Conservation (phyloP, 148 eudicot species). For the Amaranthus palmeri region DNA sequence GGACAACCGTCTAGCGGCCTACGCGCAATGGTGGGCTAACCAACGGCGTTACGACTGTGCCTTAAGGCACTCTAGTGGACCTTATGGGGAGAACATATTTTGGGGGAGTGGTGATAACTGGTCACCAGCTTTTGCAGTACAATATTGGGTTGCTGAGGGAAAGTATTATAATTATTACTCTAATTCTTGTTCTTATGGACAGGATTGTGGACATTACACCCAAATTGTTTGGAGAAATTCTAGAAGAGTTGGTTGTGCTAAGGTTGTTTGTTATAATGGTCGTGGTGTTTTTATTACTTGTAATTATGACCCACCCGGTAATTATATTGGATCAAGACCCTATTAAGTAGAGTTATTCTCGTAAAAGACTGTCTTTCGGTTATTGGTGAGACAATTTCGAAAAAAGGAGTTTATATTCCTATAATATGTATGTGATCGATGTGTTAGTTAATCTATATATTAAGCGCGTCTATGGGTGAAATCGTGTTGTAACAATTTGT, state of each 20-base stretch:
- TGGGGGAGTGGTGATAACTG: slow-evolving; percentile 68
- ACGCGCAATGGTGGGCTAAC: slow-evolving; percentile 52
- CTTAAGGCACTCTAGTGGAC: slow-evolving; percentile 55
- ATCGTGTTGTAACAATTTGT: too few species aligned
- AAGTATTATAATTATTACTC: slow-evolving; percentile 37
- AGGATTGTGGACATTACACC: slow-evolving; percentile 77
- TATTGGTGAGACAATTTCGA: too few species aligned
- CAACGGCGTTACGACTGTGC: slow-evolving; percentile 49
- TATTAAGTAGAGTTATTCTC: slow-evolving; percentile 25
- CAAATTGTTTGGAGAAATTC: slow-evolving; percentile 75
- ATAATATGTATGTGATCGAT: too few species aligned
- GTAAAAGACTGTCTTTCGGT: too few species aligned
- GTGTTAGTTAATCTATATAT: too few species aligned
- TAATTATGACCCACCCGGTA: slow-evolving; percentile 83
- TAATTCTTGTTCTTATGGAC: slow-evolving; percentile 48
- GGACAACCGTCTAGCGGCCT: slow-evolving; percentile 45
- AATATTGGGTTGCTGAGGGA: slow-evolving; percentile 51
- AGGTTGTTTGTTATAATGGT: slow-evolving; percentile 50
- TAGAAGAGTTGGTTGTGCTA: slow-evolving; percentile 67
- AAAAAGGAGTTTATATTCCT: too few species aligned
- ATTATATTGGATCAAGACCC: slow-evolving; percentile 64
- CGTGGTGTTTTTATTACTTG: slow-evolving; percentile 74
- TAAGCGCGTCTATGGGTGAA: too few species aligned
- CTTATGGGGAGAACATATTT: slow-evolving; percentile 81
- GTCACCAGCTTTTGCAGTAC: slow-evolving; percentile 53